phyloP scores from a whole-genome alignment of 1,284 basidiomycete genomes.

The Volvariella volvacea region DNA sequence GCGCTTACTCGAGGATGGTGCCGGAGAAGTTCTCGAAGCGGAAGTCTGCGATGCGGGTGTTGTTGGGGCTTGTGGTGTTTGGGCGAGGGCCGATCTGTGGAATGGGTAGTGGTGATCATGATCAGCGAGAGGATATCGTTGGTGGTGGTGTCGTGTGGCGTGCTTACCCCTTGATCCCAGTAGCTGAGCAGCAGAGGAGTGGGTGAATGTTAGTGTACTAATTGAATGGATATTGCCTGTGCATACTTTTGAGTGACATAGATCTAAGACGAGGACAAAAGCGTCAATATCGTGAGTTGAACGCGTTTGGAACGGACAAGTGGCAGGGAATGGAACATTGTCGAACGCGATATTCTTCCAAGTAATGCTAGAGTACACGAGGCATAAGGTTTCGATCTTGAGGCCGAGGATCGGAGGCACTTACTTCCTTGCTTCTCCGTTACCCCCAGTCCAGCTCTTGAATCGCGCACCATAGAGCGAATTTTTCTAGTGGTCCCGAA shows the following conservation, averaged over 20 bases:
- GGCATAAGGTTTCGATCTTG: neutral
- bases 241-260: constrained; percentile 58
- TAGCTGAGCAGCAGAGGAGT: too few relatives aligned
- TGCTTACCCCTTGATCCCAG: constrained; percentile 48
- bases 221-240: neutral
- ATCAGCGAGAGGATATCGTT: neutral
- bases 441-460: constrained; percentile 63
- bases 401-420: constrained; percentile 10
- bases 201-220: neutral
- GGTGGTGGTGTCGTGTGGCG: neutral
- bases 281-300: neutral
- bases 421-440: constrained; percentile 50
- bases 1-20: constrained; percentile 43
- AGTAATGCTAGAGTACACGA: constrained; percentile 33
- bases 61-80: constrained; percentile 36
- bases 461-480: constrained; percentile 55
- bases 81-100: constrained; percentile 40
- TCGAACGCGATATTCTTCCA: constrained; percentile 51
- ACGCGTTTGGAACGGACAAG: constrained; percentile 11
- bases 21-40: constrained; percentile 49
- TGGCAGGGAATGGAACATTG: constrained; percentile 49
- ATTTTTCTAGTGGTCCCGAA: constrained; percentile 29
- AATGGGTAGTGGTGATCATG: too few relatives aligned
- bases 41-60: constrained; percentile 51
- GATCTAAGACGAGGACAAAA: constrained; percentile 37